A percentile compares a stretch with the other conserved stretches of the same genome.
These are phyloP conservation scores for Fusarium hostae DNA, from an alignment of 2,329 filamentous ascomycete genomes.

Conservation along the genomic window DNA sequence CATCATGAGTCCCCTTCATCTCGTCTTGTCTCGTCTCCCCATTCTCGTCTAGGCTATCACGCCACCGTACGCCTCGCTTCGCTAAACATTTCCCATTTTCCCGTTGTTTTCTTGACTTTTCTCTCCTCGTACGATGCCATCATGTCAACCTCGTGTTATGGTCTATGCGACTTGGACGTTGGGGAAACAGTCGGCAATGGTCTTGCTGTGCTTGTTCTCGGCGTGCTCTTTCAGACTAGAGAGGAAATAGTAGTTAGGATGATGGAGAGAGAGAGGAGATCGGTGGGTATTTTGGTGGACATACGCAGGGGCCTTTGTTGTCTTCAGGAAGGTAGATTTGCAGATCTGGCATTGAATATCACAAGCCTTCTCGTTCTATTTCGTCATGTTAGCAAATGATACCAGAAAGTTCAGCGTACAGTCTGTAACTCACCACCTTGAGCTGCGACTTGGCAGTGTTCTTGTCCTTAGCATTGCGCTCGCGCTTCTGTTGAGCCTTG, in stretches of 20 bases:
- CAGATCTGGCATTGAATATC: constrained; percentile 81
- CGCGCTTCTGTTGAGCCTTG: constrained; percentile 77
- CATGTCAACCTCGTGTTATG: background rate
- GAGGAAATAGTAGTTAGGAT: constrained; percentile 18
- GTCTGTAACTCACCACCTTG: constrained; percentile 66
- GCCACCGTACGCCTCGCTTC: constrained; percentile 39
- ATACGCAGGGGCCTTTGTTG: constrained; percentile 76
- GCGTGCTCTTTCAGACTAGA: constrained; percentile 75
- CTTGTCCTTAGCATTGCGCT: constrained; percentile 73
- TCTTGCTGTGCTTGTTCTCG: constrained; percentile 80
- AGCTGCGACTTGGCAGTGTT: constrained; percentile 72
- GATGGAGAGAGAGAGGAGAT: background rate
- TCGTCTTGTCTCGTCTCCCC: constrained; percentile 15
- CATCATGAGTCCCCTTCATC: constrained; percentile 28
- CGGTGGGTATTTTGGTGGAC: constrained; percentile 43
- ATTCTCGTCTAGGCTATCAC: constrained; percentile 29
- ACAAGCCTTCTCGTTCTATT: constrained; percentile 77
- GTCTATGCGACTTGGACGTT: constrained; percentile 48
- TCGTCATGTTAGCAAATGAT: constrained; percentile 23
- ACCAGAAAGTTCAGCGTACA: background rate
- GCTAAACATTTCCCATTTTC: constrained; percentile 28
- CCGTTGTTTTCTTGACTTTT: background rate
- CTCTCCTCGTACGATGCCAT: constrained; percentile 24
- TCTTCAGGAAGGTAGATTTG: constrained; percentile 83
- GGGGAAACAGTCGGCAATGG: constrained; percentile 77